These are phyloP conservation scores for Escovopsis weberi DNA, from an alignment of 2,329 filamentous ascomycete species.

Conservation along the genomic window DNA sequence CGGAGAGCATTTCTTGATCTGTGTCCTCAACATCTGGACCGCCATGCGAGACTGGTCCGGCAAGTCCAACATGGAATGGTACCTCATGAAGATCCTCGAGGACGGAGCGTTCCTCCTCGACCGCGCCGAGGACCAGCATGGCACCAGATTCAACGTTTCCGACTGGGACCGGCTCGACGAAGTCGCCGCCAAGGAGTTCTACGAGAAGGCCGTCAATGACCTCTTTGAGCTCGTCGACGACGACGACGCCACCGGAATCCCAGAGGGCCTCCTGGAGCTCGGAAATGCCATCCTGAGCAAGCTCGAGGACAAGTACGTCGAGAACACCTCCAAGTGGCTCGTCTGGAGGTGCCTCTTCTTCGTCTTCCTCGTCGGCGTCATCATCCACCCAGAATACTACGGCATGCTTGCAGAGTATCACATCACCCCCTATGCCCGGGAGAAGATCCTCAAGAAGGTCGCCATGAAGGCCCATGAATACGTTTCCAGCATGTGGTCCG, in stretches of 20 bases:
- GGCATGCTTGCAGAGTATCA: conserved; percentile 77
- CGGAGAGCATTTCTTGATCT: conserved; percentile 66
- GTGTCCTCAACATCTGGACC: conserved; percentile 78
- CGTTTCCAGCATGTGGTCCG: conserved; percentile 65
- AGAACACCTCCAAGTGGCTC: conserved; percentile 67
- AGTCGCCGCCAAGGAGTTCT: conserved; percentile 76
- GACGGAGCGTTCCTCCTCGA: conserved; percentile 85
- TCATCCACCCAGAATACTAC: conserved; percentile 76
- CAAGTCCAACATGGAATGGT: conserved; percentile 80
- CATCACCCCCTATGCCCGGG: conserved; percentile 78
- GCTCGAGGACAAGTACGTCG: conserved; percentile 55
- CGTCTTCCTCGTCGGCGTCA: conserved; percentile 66
- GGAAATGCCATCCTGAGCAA: conserved; percentile 71
- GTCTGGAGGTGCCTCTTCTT: conserved; percentile 89
- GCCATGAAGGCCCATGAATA: conserved; percentile 66
- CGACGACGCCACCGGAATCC: conserved; percentile 70
- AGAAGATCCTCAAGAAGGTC: conserved; percentile 67
- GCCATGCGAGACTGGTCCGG: conserved; percentile 81
- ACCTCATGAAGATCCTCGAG: conserved; percentile 86
- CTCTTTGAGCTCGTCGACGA: conserved; percentile 81
- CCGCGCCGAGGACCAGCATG: conserved; percentile 64
- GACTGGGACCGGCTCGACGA: conserved; percentile 66
- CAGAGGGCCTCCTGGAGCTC: conserved; percentile 70
- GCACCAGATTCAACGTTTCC: conserved; percentile 55
- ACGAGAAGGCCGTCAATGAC: conserved; percentile 63